Conservation (phyloP, 306 rosid species). For the Prunus fruticosa region DNA sequence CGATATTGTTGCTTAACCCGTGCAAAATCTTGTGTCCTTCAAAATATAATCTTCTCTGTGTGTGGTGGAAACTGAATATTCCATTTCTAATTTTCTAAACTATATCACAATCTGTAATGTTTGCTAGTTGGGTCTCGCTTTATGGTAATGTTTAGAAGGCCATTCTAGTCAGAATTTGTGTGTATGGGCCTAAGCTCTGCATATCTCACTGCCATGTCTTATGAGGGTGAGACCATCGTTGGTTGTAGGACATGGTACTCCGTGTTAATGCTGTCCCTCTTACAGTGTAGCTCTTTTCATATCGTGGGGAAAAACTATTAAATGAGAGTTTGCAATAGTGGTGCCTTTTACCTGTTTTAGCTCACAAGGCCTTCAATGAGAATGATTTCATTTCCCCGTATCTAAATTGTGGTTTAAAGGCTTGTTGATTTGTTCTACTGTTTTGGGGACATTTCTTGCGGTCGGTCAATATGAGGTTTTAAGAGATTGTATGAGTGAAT, state of each 20-base stretch:
- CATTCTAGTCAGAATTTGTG: conserved; percentile 11
- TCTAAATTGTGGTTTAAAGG: not conserved
- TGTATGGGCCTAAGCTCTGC: conserved; percentile 18
- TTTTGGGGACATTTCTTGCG: not conserved
- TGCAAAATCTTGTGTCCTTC: conserved; percentile 20
- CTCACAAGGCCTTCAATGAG: not conserved
- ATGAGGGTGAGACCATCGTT: conserved; percentile 12
- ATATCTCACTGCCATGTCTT: conserved; percentile 9
- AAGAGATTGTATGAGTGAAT: not conserved
- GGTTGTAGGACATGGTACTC: conserved; percentile 10
- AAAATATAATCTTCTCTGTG: conserved; percentile 16
- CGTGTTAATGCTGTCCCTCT: not conserved
- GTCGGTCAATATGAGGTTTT: not conserved
- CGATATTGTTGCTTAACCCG: conserved; percentile 29
- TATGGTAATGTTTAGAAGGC: not conserved
- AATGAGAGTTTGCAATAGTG: not conserved
- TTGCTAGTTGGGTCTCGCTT: conserved; percentile 16
- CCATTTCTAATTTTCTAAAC: conserved; percentile 1
- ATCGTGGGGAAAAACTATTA: not conserved
- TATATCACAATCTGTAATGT: not conserved
- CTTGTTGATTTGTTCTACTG: not conserved
- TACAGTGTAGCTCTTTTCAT: conserved; percentile 1
- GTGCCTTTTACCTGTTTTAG: conserved; percentile 6
- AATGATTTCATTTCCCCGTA: not conserved
- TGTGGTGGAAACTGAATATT: conserved; percentile 19